Base-by-base conservation (phyloP, 768 basidiomycete species). In the Boletus reticulatus region DNA sequence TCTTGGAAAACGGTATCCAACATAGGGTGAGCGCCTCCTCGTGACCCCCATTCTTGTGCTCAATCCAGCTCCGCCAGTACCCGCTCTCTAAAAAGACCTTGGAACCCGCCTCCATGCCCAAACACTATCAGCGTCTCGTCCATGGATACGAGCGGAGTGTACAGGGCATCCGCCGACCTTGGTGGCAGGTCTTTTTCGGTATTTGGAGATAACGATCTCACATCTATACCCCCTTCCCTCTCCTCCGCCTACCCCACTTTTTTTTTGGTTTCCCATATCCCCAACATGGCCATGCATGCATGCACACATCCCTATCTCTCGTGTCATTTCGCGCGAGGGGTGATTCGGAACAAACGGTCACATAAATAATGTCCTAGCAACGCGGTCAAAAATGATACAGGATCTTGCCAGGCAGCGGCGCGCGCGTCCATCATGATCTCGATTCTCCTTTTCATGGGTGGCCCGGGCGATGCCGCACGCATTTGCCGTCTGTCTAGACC, bases 151-250 rank as follows among this genome's bases (percentile, higher is more conserved):
- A 89, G 55, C 88, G 87, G 72, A 88, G 87, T 62, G 80, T 83
- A 12, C 75, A 84, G 63, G 90, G 90, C n/a, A 87, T 90, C 43
- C 80, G 80, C 34, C 76, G 90, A 52, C 88, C 90, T 3, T 85
- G 86, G 86, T 92, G 90, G 90, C 90, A 92, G 68, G 73, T 87
- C 42, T 88, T 92, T 69, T 85, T 92, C 61, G 82, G 82, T 38
- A 77, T 90, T 55, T 90, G 89, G 88, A 62, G 57, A 57, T 71
- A 57, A 34, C 29, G 29, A 29, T 29, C 27, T 29, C 27, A 9
- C 8, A 8, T 29, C 29, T 10, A 29, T 29, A 10, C 8, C 29
- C 29, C 2, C 6, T 29, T 8, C 29, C 29, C 29, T 29, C 29
- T 29, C 29, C 29, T 29, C 8, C 29, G 8, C 9, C 29, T 8